These are phyloP conservation scores for Blastocystis hominis DNA, from an alignment of 352 stramenopile species.

Conservation along the genomic window DNA sequence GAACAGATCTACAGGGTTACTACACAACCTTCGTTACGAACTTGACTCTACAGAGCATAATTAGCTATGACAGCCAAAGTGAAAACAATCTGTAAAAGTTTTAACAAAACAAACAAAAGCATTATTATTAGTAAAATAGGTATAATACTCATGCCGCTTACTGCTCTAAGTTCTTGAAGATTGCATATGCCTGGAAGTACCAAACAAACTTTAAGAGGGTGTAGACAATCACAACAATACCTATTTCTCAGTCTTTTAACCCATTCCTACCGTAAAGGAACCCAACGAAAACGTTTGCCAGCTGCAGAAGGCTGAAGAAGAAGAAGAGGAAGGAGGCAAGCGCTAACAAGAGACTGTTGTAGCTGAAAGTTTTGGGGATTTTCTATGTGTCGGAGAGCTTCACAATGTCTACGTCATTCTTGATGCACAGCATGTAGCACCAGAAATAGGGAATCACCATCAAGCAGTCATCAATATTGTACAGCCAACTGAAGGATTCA, in stretches of 20 bases:
- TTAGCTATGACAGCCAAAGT: neutral
- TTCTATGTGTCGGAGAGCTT: neutral
- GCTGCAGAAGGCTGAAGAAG: constrained; percentile 11
- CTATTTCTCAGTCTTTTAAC: neutral
- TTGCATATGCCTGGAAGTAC: constrained; percentile 32
- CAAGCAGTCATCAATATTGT: constrained; percentile 14
- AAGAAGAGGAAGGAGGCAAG: constrained; percentile 37
- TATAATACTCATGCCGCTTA: neutral
- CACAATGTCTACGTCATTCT: neutral
- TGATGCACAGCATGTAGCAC: neutral
- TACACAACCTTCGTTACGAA: neutral
- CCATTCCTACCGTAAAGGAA: neutral
- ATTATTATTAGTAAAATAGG: neutral
- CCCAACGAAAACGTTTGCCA: constrained; percentile 5
- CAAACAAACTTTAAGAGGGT: constrained; percentile 16
- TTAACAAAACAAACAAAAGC: neutral
- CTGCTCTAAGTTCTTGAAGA: constrained; percentile 7
- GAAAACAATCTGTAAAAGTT: neutral
- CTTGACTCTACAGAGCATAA: neutral
- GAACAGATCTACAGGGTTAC: neutral
- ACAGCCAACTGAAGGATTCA: constrained; percentile 3
- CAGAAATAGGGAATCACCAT: constrained; percentile 49
- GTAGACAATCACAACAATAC: neutral
- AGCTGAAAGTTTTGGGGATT: neutral
- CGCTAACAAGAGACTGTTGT: neutral